These are phyloP conservation scores for Panaeolus papilionaceus DNA, from an alignment of 768 basidiomycete genomes.

Conservation along the genomic window DNA sequence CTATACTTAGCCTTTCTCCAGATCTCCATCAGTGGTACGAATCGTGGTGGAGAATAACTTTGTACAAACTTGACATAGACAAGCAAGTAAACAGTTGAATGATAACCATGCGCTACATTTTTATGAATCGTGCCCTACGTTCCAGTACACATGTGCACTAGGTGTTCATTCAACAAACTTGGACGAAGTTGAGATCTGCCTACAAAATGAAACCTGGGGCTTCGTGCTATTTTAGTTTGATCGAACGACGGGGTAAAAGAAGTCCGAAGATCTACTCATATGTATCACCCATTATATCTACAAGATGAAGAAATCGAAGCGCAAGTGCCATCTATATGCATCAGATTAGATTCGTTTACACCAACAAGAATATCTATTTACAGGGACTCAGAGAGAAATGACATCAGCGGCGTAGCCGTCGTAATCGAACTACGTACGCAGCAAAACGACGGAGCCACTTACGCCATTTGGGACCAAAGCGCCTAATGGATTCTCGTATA, in stretches of 20 bases:
- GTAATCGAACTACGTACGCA: neutral
- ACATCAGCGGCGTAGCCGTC: neutral
- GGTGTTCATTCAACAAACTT: too few relatives aligned
- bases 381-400: neutral
- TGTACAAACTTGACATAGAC: neutral
- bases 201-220: neutral
- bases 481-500: too few relatives aligned
- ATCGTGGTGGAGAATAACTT: neutral
- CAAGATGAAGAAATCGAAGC: neutral
- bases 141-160: too few relatives aligned
- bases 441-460: neutral
- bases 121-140: too few relatives aligned
- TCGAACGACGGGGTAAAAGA: conserved; percentile 5
- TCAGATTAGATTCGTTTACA: neutral
- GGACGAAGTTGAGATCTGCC: neutral
- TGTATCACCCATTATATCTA: neutral
- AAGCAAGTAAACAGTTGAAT: too few relatives aligned
- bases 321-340: neutral
- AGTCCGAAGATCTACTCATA: conserved; percentile 1
- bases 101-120: too few relatives aligned
- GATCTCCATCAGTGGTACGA: neutral
- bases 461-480: too few relatives aligned
- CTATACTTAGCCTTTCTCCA: neutral
- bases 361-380: neutral
- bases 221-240: neutral